Base-by-base conservation (phyloP, 352 stramenopile species). In the Blastocystis sp. region DNA sequence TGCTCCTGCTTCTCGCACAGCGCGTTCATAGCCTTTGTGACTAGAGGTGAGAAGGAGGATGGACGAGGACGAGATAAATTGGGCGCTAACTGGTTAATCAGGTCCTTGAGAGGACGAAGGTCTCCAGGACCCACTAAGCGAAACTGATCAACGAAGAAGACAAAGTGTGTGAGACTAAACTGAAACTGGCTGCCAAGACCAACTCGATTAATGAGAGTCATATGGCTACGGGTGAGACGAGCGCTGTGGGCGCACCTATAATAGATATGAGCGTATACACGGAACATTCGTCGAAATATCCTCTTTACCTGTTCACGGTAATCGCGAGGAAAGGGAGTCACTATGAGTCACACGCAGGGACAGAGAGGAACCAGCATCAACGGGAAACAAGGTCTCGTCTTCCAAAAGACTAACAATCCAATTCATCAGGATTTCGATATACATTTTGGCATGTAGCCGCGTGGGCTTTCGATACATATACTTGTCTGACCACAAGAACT, bases 351-450 rank as follows among this genome's bases (percentile, higher is more conserved):
- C 14, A 42, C n/a, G 10, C 6, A n/a, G 1, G 7, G 21, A 4
- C 4, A 14, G 24, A 3, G 3, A 14, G 6, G 4, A 42, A 84
- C 74, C 48, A 68, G 38, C 21, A 14, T 57, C n/a, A 24, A 84
- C 38, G 40, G 74, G 74, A 52, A 84, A 84, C 4, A 84, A 28
- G 34, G 54, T 84, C 28, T 62, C 45, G 43, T 84, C 48, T 57
- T 84, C 74, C 10, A 84, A n/a, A 14, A 68, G 28, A 69, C 17
- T 17, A 4, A 84, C 52, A 38, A 70, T 62, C 74, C 74, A 84
- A n/a, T 84, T 84, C 74, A 84, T 68, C n/a, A 84, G 60, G 61
- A 59, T 69, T 1, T 84, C 74, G 34, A 84, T 84, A 24, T 84
- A 84, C 3, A 52, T 84, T 11, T 69, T 66, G 6, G 74, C 74